phyloP scores from a whole-genome alignment of 1,284 basidiomycete genomes.

The Malassezia slooffiae region DNA sequence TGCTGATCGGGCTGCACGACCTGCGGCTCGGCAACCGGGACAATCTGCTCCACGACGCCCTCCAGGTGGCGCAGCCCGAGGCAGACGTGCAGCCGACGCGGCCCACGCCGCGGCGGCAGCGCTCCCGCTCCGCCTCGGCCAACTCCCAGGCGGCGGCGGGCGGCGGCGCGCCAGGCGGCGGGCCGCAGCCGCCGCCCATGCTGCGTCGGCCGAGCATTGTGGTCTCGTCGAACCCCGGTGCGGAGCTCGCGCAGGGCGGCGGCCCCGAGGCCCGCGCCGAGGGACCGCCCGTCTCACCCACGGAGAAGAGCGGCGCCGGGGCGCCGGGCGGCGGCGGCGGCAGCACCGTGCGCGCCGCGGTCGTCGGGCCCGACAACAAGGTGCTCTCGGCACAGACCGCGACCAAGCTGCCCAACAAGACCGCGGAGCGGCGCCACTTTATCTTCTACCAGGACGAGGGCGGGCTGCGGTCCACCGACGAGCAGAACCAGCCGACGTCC shows the following conservation, averaged over 20 bases:
- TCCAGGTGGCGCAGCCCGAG: conserved; percentile 76
- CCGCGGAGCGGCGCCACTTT: conserved; percentile 67
- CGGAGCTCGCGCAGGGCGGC: not conserved
- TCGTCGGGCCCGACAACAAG: conserved; percentile 71
- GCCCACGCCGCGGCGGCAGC: not conserved
- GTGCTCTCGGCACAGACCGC: conserved; percentile 55
- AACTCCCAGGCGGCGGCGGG: conserved; percentile 14
- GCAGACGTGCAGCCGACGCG: conserved; percentile 28
- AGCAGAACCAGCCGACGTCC: conserved; percentile 62
- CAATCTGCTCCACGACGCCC: conserved; percentile 73
- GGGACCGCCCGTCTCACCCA: conserved; percentile 18
- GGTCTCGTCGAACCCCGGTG: conserved; percentile 1
- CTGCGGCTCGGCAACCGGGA: conserved; percentile 81
- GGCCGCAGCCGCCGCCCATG: conserved; percentile 52
- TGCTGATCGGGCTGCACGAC: conserved; percentile 87
- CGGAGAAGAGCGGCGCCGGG: conserved; percentile 18
- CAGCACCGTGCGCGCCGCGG: conserved; percentile 52
- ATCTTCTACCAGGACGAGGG: conserved; percentile 96
- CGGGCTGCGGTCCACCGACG: conserved; percentile 78
- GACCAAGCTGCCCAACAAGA: conserved; percentile 58
- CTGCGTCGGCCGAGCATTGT: conserved; percentile 10
- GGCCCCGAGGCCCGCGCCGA: not conserved
- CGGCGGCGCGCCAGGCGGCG: conserved; percentile 25
- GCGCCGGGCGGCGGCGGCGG: conserved; percentile 52
- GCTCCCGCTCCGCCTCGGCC: not conserved